Base-by-base conservation (phyloP, 192 early-diverging fungal genomes). In the Phlyctochytrium planicorne region DNA sequence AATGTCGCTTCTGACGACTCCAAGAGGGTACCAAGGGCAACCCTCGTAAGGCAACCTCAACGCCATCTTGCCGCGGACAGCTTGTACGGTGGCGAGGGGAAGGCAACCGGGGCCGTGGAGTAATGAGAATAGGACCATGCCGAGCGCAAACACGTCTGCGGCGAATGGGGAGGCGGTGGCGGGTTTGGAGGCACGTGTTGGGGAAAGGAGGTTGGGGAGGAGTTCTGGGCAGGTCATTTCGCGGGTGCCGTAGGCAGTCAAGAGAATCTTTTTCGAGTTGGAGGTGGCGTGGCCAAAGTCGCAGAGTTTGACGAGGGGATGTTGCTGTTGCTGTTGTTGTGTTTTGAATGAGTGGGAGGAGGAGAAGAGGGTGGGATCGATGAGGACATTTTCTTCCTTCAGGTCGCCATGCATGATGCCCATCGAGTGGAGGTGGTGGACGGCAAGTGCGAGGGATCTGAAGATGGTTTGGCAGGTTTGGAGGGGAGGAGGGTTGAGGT, bases 341-440 rank as follows among this genome's bases (percentile, higher is more conserved):
- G n/a, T n/a, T 14, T 20, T 6, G 40, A 20, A 20, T 6, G 6
- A 14, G 40, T 6, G 40, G 20, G 40, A 47, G 40, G 40, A 47
- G 40, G 40, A 14, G 12, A 14, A 72, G 55, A 78, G 74, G 20
- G 70, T 34, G 47, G 85, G 73, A 68, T 88, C 84, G 55, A 90
- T 65, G 64, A 92, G 85, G 30, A 91, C 80, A 68, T 92, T 92
- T 67, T 92, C 91, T 50, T 91, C 87, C 70, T 91, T 91, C 68
- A 94, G 78, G 68, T 95, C 91, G 32, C 90, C 72, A 55, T 91
- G 89, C 40, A 40, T 57, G 34, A 83, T 60, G 30, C 78, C 76
- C 3, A 72, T 53, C 30, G 63, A 10, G 70, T 87, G 78, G 17
- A 87, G 63, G 60, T 84, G 62, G 10, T 16, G 27, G 12, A 87